Evolutionary conservation across 2,329 filamentous ascomycete species (phyloP).

Genomic region (Verticillium tricorpus): DNA sequence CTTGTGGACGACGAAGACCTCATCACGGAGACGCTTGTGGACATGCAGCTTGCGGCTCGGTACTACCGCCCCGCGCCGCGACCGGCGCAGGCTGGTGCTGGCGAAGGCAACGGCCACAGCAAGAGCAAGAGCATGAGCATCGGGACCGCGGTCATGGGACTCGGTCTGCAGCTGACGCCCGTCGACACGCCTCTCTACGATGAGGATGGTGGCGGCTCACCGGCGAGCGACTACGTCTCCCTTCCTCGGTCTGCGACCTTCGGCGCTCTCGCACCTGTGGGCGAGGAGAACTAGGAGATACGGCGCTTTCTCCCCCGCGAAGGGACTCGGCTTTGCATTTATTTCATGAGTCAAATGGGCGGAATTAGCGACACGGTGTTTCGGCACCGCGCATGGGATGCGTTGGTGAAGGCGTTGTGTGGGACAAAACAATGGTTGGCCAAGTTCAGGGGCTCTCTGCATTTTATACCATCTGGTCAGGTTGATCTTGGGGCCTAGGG

Average conservation of each 20-base stretch:
- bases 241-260: conserved; percentile 4
- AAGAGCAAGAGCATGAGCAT: conserved; percentile 34
- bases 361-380: neutral
- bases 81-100: conserved; percentile 12
- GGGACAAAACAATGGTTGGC: neutral
- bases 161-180: conserved; percentile 35
- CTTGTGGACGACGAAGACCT: conserved; percentile 52
- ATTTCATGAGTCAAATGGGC: neutral
- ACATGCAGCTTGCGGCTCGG: conserved; percentile 57
- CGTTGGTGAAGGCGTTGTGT: neutral
- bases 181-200: conserved; percentile 25
- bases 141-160: conserved; percentile 32
- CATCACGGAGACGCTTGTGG: conserved; percentile 54
- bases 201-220: conserved; percentile 3
- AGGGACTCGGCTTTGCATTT: neutral
- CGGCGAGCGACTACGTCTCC: conserved; percentile 9
- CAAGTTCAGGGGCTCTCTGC: neutral
- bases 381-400: neutral
- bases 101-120: conserved; percentile 15
- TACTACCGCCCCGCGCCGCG: conserved; percentile 13
- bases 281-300: conserved; percentile 4
- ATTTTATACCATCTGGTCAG: neutral
- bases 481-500: neutral
- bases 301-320: neutral
- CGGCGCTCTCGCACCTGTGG: conserved; percentile 7